A percentile compares a stretch with the other conserved stretches of the same genome.
phyloP scores from a whole-genome alignment of 345 rosid genomes.

The Dipteronia sinensis region DNA sequence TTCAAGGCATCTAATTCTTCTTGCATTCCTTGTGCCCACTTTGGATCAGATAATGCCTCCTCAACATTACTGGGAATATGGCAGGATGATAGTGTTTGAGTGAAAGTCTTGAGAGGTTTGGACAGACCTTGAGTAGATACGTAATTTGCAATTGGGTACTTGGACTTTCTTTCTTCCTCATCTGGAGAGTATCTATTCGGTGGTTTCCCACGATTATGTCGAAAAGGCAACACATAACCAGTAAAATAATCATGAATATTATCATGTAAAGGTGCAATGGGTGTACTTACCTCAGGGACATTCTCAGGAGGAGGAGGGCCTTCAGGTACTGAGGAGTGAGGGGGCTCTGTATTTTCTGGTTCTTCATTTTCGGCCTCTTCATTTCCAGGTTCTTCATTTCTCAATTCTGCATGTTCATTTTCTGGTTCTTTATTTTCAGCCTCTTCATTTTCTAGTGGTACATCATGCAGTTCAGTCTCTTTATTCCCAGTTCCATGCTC shows the following conservation, averaged over 20 bases:
- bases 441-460: too few species aligned
- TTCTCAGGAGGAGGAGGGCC: too few species aligned
- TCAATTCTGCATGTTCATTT: too few species aligned
- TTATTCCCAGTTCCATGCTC: too few species aligned
- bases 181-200: not conserved
- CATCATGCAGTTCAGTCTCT: too few species aligned
- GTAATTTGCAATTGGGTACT: conserved; percentile 12
- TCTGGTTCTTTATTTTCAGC: too few species aligned
- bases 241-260: not conserved
- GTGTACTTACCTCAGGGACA: too few species aligned
- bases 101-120: not conserved
- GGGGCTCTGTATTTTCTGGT: too few species aligned
- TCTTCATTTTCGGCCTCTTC: too few species aligned
- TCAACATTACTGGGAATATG: not conserved
- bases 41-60: not conserved
- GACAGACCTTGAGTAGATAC: not conserved
- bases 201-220: conserved; percentile 7
- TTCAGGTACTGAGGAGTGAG: too few species aligned
- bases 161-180: not conserved
- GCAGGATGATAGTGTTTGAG: not conserved
- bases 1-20: not conserved
- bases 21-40: not conserved
- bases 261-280: too few species aligned
- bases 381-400: too few species aligned
- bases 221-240: not conserved